Conservation (phyloP, 257 asterid genomes). For the Verbascum thapsus region DNA sequence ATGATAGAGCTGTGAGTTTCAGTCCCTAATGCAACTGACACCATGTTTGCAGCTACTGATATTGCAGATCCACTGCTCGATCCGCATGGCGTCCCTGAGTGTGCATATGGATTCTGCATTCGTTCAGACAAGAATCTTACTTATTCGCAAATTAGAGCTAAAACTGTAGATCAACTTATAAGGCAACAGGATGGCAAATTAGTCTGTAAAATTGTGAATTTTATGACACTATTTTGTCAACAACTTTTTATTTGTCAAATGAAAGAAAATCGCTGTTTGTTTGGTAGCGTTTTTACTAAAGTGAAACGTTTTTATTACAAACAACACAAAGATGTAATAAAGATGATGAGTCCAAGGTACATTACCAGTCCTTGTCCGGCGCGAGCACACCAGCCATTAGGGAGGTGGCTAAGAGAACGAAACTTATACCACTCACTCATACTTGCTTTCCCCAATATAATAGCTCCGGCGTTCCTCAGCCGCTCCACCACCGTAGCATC, state of each 20-base stretch:
- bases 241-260: no score
- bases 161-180: no score
- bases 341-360: no score
- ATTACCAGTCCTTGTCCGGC: conserved; percentile 62
- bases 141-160: no score
- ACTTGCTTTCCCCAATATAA: conserved; percentile 68
- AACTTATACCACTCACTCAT: conserved; percentile 63
- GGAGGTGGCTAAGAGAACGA: conserved; percentile 43
- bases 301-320: no score
- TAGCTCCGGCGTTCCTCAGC: conserved; percentile 64
- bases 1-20: conserved; percentile 70
- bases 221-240: no score
- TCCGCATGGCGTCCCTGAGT: conserved; percentile 52
- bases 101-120: conserved; percentile 63
- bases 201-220: no score
- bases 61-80: conserved; percentile 81
- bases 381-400: conserved; percentile 78
- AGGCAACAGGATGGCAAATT: no score
- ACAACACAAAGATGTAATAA: no score
- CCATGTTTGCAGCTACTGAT: conserved; percentile 75
- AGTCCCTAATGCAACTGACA: conserved; percentile 55
- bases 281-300: no score
- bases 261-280: no score
- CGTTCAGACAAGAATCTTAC: background rate
- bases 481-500: conserved; percentile 69